phyloP scores from a whole-genome alignment of 2,329 filamentous ascomycete species.

The Botrytis medusae region DNA sequence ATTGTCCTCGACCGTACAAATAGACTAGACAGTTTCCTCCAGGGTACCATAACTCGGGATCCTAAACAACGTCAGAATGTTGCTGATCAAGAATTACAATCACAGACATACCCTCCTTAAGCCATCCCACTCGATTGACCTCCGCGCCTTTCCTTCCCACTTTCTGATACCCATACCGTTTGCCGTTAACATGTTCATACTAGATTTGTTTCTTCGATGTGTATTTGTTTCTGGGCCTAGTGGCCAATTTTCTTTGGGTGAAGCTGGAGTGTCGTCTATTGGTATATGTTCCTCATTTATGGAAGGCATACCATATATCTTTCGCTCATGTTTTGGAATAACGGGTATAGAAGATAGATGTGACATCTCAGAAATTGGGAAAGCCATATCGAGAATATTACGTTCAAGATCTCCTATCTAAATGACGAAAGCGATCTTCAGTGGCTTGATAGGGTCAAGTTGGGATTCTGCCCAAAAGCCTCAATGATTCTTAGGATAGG shows the following conservation, averaged over 20 bases:
- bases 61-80: constrained; percentile 48
- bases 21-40: constrained; percentile 70
- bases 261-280: not conserved
- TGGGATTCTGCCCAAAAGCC: not conserved
- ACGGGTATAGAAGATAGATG: not conserved
- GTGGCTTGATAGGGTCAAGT: constrained; percentile 1
- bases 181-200: constrained; percentile 20
- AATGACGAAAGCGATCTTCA: constrained; percentile 3
- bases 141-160: constrained; percentile 42
- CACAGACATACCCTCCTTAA: constrained; percentile 45
- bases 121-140: constrained; percentile 45
- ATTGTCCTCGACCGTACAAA: constrained; percentile 65
- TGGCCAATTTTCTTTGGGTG: constrained; percentile 19
- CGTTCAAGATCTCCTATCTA: not conserved
- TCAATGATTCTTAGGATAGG: not conserved
- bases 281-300: constrained; percentile 10
- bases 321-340: not conserved
- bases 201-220: constrained; percentile 1
- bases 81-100: not conserved
- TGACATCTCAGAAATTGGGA: not conserved
- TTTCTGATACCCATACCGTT: constrained; percentile 36
- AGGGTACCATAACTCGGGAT: constrained; percentile 68
- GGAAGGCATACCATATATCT: constrained; percentile 1
- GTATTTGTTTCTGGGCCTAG: constrained; percentile 8
- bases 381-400: not conserved